Base-by-base conservation (phyloP, 1,284 basidiomycete genomes). In the Malassezia obtusa region DNA sequence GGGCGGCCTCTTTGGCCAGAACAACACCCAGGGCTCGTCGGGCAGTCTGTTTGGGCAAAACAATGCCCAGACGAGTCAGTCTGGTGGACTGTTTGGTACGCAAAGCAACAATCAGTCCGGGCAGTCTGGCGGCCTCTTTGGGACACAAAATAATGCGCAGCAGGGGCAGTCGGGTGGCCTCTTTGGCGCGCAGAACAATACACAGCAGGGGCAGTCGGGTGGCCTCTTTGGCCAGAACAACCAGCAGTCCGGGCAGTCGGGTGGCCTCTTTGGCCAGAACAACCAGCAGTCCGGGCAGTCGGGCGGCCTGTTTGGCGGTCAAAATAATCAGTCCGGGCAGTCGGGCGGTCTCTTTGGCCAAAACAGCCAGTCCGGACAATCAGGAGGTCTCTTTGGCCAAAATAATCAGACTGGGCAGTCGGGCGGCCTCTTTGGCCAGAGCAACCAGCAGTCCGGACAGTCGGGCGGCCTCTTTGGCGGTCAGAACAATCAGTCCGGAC, bases 261-360 rank as follows among this genome's bases (percentile, higher is more conserved):
- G 58, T 3, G 61, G 63, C 40, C 58, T 61, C 9, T 66, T 64
- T 43, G 62, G 62, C 32, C 44, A 40, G 9, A 52, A 58, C 9
- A 36, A 19, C 10, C 32, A 6, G 40, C 40, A 43, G 22, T 21
- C 9, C 25, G 14, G 4, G 15, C n/a, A 26, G 9, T 3, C 47
- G 2, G 58, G 54, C 15, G 51, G 57, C 4, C 26, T 65, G 4
- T 64, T 64, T 49, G 59, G 59, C 39, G 54, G n/a, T 19, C 31
- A 57, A 32, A 46, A 49, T 8, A 41, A 30, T 35, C 14, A 39
- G 45, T 9, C 56, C 60, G 25, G 45, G 57, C 19, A 51, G 4
- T 50, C 55, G 21, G 58, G 58, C 5, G 61, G 63, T 37, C 58
- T 61, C 9, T 66, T 64, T 43, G 62, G 62, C 32, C 44, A 40